phyloP scores from a whole-genome alignment of 768 basidiomycete species.

The Mycena pura region DNA sequence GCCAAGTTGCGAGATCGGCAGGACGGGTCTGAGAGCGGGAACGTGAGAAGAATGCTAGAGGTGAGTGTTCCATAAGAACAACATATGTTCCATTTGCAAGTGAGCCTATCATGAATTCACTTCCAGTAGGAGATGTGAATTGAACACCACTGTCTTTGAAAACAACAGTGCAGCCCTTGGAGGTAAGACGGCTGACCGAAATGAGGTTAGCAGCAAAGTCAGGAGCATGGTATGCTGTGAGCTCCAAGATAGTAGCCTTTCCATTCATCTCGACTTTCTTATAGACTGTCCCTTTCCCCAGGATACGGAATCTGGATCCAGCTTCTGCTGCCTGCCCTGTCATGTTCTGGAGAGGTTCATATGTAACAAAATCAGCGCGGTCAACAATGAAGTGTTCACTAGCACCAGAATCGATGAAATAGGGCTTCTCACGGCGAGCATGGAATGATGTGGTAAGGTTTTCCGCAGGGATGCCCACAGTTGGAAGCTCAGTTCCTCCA shows the following conservation, averaged over 20 bases:
- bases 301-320: background rate
- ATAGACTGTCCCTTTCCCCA: slow-evolving; percentile 4
- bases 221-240: background rate
- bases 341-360: background rate
- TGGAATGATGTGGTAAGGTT: background rate
- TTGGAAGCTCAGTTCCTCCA: background rate
- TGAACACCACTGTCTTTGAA: background rate
- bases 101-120: background rate
- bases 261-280: background rate
- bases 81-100: background rate
- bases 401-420: slow-evolving; percentile 21
- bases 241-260: background rate
- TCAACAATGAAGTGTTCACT: slow-evolving; percentile 15
- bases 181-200: background rate
- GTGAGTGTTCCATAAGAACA: background rate
- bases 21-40: background rate
- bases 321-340: background rate
- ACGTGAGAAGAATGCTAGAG: background rate
- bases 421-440: background rate
- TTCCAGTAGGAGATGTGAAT: background rate
- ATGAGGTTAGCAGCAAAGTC: background rate
- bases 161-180: background rate
- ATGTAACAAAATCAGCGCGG: slow-evolving; percentile 2
- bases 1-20: background rate
- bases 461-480: background rate